These are phyloP conservation scores for Spiraea crenata DNA, from an alignment of 331 rosid species.

Conservation along the genomic window DNA sequence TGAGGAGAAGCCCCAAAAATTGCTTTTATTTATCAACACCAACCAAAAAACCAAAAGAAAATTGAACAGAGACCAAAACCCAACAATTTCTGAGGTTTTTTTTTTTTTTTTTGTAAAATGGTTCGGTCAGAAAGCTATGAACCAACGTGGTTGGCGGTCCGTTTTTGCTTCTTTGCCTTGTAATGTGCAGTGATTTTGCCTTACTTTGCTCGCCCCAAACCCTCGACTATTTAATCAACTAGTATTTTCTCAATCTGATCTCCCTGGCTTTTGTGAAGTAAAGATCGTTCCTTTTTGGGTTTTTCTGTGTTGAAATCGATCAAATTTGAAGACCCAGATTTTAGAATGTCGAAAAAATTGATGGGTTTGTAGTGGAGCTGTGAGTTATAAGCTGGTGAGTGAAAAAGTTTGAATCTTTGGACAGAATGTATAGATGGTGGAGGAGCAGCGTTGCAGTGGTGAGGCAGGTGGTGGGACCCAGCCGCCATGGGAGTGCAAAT, in stretches of 20 bases:
- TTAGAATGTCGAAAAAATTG: neutral
- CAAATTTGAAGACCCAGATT: neutral
- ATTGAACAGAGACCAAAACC: neutral
- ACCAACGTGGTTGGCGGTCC: constrained; percentile 23
- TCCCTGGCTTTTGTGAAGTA: neutral
- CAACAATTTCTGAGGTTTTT: neutral
- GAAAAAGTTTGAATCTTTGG: neutral
- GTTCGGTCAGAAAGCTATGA: neutral
- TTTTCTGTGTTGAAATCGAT: neutral
- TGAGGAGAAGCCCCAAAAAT: neutral
- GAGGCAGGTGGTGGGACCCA: constrained; percentile 25
- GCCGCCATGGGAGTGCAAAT: neutral
- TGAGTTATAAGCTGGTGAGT: neutral
- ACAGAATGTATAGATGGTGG: constrained; percentile 33
- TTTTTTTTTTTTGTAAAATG: neutral
- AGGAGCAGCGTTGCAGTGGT: constrained; percentile 13
- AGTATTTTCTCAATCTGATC: neutral
- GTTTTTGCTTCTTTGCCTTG: constrained; percentile 21
- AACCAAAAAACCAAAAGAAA: neutral
- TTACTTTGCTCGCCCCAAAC: constrained; percentile 9
- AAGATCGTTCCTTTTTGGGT: neutral
- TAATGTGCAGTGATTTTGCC: constrained; percentile 7
- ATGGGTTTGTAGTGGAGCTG: neutral
- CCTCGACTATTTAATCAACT: neutral
- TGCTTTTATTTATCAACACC: neutral